Percentiles rank a stretch among this genome's conserved stretches.
These are phyloP conservation scores for Nothopassalora personata DNA, from an alignment of 2,329 filamentous ascomycete genomes.

Conservation along the genomic window DNA sequence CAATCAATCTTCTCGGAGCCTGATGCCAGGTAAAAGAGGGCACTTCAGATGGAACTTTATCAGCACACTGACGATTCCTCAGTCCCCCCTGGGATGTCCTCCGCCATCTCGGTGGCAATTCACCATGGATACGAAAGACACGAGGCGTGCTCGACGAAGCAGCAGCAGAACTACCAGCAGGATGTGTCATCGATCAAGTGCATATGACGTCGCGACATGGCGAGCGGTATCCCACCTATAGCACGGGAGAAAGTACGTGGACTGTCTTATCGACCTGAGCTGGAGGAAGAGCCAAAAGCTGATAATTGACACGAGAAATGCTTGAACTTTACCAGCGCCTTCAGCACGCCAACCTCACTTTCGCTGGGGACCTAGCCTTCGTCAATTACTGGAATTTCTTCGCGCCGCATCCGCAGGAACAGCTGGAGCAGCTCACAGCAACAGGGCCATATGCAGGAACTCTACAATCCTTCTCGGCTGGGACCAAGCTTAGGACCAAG, in stretches of 20 bases:
- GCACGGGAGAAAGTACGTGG: slow-evolving; percentile 46
- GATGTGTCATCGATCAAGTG: slow-evolving; percentile 52
- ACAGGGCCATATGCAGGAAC: slow-evolving; percentile 54
- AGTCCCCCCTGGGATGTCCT: slow-evolving; percentile 21
- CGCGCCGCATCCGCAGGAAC: slow-evolving; percentile 37
- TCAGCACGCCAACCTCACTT: slow-evolving; percentile 34
- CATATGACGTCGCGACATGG: slow-evolving; percentile 57
- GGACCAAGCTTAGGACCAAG: slow-evolving; percentile 49
- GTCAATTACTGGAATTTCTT: slow-evolving; percentile 53
- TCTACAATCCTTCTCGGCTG: slow-evolving; percentile 50
- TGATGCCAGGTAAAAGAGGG: neutral
- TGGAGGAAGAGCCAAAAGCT: neutral
- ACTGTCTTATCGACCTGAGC: neutral
- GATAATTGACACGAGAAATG: slow-evolving; percentile 35
- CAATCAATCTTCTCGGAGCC: neutral
- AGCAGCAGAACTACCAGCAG: slow-evolving; percentile 42
- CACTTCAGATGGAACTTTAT: neutral
- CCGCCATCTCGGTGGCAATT: slow-evolving; percentile 51
- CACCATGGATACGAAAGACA: slow-evolving; percentile 51
- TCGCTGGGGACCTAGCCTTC: slow-evolving; percentile 51
- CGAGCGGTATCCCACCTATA: slow-evolving; percentile 52
- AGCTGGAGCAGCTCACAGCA: slow-evolving; percentile 51
- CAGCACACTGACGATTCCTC: neutral
- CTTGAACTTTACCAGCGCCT: slow-evolving; percentile 46
- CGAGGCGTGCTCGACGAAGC: slow-evolving; percentile 35